Conservation (phyloP, 768 basidiomycete genomes). For the Hypholoma sublateritium region DNA sequence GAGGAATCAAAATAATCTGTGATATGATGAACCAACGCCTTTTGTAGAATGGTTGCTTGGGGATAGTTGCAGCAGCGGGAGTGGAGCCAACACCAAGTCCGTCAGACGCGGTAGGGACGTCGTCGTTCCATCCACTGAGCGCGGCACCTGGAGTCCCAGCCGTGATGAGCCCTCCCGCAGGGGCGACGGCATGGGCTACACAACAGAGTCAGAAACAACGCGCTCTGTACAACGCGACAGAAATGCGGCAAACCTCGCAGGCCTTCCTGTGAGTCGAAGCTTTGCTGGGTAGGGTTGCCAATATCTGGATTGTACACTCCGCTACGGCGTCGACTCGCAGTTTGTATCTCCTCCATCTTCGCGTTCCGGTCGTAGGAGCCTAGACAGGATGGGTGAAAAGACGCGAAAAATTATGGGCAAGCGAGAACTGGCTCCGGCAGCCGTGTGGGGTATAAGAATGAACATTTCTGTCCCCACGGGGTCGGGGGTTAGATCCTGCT, state of each 20-base stretch:
- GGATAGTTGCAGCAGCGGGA: conserved; percentile 11
- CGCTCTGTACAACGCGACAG: background rate
- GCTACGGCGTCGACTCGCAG: conserved; percentile 33
- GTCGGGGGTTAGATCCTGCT: conserved; percentile 14
- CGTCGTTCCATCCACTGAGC: conserved; percentile 21
- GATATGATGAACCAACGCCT: conserved; percentile 64
- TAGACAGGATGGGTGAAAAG: conserved; percentile 8
- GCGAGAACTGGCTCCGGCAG: conserved; percentile 3
- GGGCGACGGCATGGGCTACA: conserved; percentile 32
- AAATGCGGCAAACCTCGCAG: conserved; percentile 28
- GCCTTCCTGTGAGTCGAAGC: conserved; percentile 31
- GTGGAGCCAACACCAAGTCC: background rate
- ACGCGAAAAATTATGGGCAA: conserved; percentile 8
- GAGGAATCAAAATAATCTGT: conserved; percentile 44
- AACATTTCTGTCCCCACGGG: background rate
- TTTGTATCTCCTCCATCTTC: conserved; percentile 34
- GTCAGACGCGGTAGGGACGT: background rate
- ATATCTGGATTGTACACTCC: conserved; percentile 30
- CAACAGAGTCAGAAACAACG: conserved; percentile 1
- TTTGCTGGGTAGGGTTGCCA: conserved; percentile 26
- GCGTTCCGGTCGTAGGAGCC: conserved; percentile 13
- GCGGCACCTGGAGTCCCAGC: conserved; percentile 11
- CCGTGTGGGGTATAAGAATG: conserved; percentile 13
- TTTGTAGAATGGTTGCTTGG: conserved; percentile 53
- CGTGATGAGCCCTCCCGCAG: conserved; percentile 26